These are phyloP conservation scores for Phytophthora capsici DNA, from an alignment of 352 stramenopile species.

Conservation along the genomic window DNA sequence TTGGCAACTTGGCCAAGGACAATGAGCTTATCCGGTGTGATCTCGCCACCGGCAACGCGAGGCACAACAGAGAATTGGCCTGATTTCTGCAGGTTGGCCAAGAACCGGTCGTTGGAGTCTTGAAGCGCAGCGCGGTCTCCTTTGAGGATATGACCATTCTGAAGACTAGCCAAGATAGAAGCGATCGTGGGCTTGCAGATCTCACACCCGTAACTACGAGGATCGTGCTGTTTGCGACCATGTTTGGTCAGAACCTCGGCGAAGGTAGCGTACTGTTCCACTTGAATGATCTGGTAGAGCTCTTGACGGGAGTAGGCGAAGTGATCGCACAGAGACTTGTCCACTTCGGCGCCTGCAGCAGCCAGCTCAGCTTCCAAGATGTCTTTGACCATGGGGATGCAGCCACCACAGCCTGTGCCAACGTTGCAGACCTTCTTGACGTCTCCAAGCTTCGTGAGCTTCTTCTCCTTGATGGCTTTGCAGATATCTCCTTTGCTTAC, in stretches of 20 bases:
- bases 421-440: slow-evolving; percentile 90
- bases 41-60: slow-evolving; percentile 90
- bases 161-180: slow-evolving; percentile 90
- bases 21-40: slow-evolving; percentile 92
- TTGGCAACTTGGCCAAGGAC: slow-evolving; percentile 87
- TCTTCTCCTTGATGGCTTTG: slow-evolving; percentile 73
- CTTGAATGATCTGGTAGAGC: slow-evolving; percentile 88
- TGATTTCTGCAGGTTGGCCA: slow-evolving; percentile 94
- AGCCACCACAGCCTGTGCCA: slow-evolving; percentile 91
- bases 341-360: slow-evolving; percentile 84
- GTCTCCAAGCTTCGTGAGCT: slow-evolving; percentile 67
- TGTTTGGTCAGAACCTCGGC: slow-evolving; percentile 86
- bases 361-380: slow-evolving; percentile 86
- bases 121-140: slow-evolving; percentile 81
- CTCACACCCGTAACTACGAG: slow-evolving; percentile 83
- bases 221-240: slow-evolving; percentile 54
- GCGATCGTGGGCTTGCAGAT: slow-evolving; percentile 93
- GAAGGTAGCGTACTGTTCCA: slow-evolving; percentile 89
- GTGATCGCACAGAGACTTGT: slow-evolving; percentile 92
- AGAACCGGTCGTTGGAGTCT: slow-evolving; percentile 93
- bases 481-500: slow-evolving; percentile 88
- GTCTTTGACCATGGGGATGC: slow-evolving; percentile 91
- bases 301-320: slow-evolving; percentile 91
- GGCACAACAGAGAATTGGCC: slow-evolving; percentile 94
- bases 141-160: slow-evolving; percentile 89